A percentile compares a stretch with the other conserved stretches of the same genome.
These are phyloP conservation scores for Fragaria ananassa DNA, from an alignment of 306 rosid species.

Conservation along the genomic window DNA sequence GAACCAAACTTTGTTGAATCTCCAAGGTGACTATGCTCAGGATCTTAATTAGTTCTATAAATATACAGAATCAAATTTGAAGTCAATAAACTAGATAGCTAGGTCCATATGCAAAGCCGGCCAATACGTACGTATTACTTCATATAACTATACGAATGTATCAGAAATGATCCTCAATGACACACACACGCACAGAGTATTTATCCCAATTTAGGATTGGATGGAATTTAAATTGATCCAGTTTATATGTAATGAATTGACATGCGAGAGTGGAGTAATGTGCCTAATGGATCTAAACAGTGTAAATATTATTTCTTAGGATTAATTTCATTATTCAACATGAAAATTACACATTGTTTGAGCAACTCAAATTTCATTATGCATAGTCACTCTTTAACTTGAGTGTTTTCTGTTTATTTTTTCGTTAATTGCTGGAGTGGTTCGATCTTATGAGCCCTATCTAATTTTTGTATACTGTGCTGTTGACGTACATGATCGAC, in stretches of 20 bases:
- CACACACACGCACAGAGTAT: background rate
- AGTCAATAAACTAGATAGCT: background rate
- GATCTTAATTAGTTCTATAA: background rate
- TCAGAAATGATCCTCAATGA: background rate
- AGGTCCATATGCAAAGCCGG: background rate
- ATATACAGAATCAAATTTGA: background rate
- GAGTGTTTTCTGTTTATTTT: no score
- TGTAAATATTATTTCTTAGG: no score
- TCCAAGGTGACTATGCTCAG: background rate
- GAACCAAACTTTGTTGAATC: background rate
- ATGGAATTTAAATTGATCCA: background rate
- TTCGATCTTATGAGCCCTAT: no score
- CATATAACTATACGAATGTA: background rate
- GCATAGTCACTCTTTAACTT: no score
- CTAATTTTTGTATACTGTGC: no score
- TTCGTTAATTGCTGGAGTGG: no score
- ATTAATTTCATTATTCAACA: no score
- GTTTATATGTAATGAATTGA: background rate
- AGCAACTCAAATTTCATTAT: no score
- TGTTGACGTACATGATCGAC: no score
- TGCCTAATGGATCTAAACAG: no score
- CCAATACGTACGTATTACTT: background rate
- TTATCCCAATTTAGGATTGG: background rate
- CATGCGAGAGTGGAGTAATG: background rate
- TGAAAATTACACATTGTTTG: no score